A percentile compares a stretch with the other conserved stretches of the same genome.
Evolutionary conservation across 2,329 filamentous ascomycete species (phyloP).

Genomic region (Phoma sp.): DNA sequence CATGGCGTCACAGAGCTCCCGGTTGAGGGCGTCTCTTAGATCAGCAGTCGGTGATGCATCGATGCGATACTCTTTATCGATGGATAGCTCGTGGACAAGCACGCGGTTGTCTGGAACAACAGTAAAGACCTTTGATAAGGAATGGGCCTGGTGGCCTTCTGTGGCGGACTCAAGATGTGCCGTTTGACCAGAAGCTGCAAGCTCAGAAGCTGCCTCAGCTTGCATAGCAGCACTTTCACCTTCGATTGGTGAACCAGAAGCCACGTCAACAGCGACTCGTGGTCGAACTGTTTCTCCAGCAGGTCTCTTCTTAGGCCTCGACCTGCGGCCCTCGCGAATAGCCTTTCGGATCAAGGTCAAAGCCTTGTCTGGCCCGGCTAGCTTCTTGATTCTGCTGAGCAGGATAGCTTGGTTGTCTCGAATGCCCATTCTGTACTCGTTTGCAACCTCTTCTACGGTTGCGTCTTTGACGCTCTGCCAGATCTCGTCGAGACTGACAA

Average conservation of each 20-base stretch:
- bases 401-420: constrained; percentile 81
- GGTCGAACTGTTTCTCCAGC: constrained; percentile 72
- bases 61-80: constrained; percentile 80
- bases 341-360: constrained; percentile 77
- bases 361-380: constrained; percentile 75
- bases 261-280: constrained; percentile 63
- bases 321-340: constrained; percentile 73
- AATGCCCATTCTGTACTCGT: constrained; percentile 81
- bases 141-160: constrained; percentile 49
- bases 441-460: constrained; percentile 74
- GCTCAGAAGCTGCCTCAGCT: constrained; percentile 41
- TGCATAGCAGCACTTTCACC: constrained; percentile 48
- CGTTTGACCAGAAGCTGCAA: constrained; percentile 32
- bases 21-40: constrained; percentile 65
- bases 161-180: constrained; percentile 18
- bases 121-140: constrained; percentile 63
- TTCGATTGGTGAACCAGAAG: constrained; percentile 35
- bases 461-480: constrained; percentile 84
- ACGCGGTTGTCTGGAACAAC: constrained; percentile 75
- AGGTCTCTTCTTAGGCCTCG: constrained; percentile 69
- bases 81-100: constrained; percentile 79
- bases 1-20: constrained; percentile 68
- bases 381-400: constrained; percentile 78
- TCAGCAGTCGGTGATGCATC: constrained; percentile 64
- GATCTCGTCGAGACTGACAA: constrained; percentile 83